Conservation (phyloP, 2,329 filamentous ascomycete species). For the Aspergillus ibericus region DNA sequence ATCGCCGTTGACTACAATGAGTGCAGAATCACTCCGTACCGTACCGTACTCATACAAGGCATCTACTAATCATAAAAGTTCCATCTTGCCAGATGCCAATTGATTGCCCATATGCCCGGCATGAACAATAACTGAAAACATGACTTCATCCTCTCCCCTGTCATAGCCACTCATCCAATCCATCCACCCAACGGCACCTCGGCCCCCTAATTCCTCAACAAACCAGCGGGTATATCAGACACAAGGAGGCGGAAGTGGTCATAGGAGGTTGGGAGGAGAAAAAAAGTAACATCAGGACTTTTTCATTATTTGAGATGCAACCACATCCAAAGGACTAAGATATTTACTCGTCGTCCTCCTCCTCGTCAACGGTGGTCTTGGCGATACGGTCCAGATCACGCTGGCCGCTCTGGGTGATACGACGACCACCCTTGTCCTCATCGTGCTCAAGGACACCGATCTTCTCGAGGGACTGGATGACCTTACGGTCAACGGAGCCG, state of each 20-base stretch:
- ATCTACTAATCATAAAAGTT: no score
- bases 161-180: constrained; percentile 8
- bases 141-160: constrained; percentile 21
- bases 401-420: constrained; percentile 97
- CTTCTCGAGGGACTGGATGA: constrained; percentile 97
- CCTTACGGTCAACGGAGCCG: constrained; percentile 94
- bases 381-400: constrained; percentile 97
- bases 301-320: constrained; percentile 29
- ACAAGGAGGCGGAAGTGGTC: constrained; percentile 8
- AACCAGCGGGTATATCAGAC: neutral
- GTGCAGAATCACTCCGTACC: no score
- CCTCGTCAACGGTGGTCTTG: constrained; percentile 63
- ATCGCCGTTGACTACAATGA: no score
- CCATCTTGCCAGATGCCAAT: no score
- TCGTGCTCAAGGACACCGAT: constrained; percentile 97
- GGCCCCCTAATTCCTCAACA: neutral
- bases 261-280: constrained; percentile 5
- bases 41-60: no score
- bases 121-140: constrained; percentile 10
- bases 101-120: neutral
- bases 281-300: constrained; percentile 24
- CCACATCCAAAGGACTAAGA: constrained; percentile 25
- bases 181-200: neutral
- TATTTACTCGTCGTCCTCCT: constrained; percentile 48
- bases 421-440: constrained; percentile 96